These are phyloP conservation scores for Houttuynia cordata DNA, from an alignment of 164 flowering plant genomes.

Conservation along the genomic window DNA sequence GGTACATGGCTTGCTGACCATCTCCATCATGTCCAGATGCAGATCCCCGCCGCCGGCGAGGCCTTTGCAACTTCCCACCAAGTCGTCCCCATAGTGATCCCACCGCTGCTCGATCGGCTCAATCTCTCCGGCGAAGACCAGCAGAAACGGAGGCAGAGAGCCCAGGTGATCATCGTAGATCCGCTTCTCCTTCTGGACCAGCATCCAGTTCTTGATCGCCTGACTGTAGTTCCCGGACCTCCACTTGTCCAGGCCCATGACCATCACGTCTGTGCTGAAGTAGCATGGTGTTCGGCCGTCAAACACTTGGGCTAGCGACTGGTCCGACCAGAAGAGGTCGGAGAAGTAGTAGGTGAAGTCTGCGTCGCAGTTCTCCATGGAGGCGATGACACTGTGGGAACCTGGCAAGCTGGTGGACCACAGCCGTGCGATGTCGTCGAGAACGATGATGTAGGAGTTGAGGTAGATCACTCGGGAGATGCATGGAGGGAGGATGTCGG, in stretches of 20 bases:
- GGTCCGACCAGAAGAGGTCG: constrained; percentile 34
- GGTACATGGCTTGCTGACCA: no score
- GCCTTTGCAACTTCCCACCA: constrained; percentile 41
- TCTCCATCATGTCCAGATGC: no score
- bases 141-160: constrained; percentile 52
- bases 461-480: constrained; percentile 40
- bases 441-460: constrained; percentile 43
- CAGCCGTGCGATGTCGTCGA: constrained; percentile 42
- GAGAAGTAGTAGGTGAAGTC: constrained; percentile 40
- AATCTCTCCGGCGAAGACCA: constrained; percentile 54
- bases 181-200: constrained; percentile 42
- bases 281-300: constrained; percentile 39
- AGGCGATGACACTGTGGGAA: constrained; percentile 39
- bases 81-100: constrained; percentile 62
- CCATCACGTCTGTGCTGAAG: constrained; percentile 73
- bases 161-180: constrained; percentile 61
- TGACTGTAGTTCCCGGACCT: constrained; percentile 29
- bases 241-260: constrained; percentile 48
- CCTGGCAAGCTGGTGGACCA: constrained; percentile 26
- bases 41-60: no score
- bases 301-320: constrained; percentile 16
- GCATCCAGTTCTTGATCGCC: constrained; percentile 55
- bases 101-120: constrained; percentile 45
- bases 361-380: constrained; percentile 44
- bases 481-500: constrained; percentile 31